Evolutionary conservation across 2,329 filamentous ascomycete species (phyloP), one percentile per base, ranked within the genome.

Genomic region (Aureobasidium sp.): DNA sequence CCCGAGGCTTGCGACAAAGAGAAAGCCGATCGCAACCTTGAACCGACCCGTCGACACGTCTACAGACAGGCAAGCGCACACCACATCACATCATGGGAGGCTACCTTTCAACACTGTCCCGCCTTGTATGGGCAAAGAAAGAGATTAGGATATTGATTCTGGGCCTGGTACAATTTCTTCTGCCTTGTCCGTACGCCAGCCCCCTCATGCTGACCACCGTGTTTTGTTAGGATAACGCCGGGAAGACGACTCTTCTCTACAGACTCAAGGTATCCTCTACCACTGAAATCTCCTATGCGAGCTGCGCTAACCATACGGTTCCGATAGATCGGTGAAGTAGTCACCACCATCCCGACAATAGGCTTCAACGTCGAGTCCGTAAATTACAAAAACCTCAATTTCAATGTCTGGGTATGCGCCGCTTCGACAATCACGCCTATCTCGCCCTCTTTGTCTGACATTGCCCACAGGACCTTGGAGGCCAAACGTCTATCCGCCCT

Each of bases 341-440:
- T 98, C 61, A 97, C 93, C 57, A 98, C 93, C 64, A 97, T 97
- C 78, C 93, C 93, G 17, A 98, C 93, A 52, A 97, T 98, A 70
- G 93, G 93, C 57, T 98, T 98, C 79, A 98, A 98, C 70, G 93
- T 98, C 64, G 93, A 98, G 74, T 95, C 90, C 19, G 93, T 98
- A 59, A 93, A 90, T 63, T 98, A 98, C 78, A 91, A 91, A 71
- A 97, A 96, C 69, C 80, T 98, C 58, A 95, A 96, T 71, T 95
- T 98, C 71, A 97, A 97, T 67, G 93, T 98, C 65, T 98, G 93
- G 93, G 86, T 89, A 84, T 54, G 83, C 34, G 24, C n/a, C 10
- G 12, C 44, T n/a, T n/a, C 22, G 4, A 30, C 24, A 11, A 7
- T 30, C 25, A 6, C n/a, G n/a, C 8, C 32, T 4, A 12, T 42